Base-by-base conservation (phyloP, 2,329 filamentous ascomycete species). In the Escovopsis sp. region DNA sequence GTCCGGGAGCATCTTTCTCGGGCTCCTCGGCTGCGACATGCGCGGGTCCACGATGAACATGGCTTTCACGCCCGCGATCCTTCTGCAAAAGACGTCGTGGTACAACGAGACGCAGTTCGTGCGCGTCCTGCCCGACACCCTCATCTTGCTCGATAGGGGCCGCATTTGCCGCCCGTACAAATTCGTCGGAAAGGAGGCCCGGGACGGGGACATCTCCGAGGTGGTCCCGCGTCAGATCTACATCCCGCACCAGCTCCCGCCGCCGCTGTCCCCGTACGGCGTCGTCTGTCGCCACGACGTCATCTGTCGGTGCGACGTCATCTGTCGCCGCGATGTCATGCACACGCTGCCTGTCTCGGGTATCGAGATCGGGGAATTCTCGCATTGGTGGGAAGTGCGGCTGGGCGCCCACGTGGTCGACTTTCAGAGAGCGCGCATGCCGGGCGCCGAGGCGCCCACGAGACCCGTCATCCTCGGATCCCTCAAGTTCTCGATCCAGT, bases 51-150 rank as follows among this genome's bases (percentile, higher is more conserved):
- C n/a, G 25, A 29, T 43, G 10, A 16, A 30, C 3, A n/a, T n/a
- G n/a, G n/a, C n/a, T n/a, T 27, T 48, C 25, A 39, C 44, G 24
- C 50, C 51, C 1, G 48, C 52, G 1, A 53, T 57, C 3, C 29
- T 65, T 7, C 49, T 57, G 2, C 54, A 57, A 33, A 49, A 49
- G 29, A 48, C 50, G 9, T 46, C 53, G 5, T 56, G 54, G 54
- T 50, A 54, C 11, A 56, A 48, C 35, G 48, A 55, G 7, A 46
- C 53, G 1, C 43, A 51, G 12, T 57, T 57, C 35, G 49, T 55
- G 11, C 47, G 54, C 4, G 52, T 57, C 11, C 45, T 51, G 3
- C 49, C 54, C 7, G 50, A 56, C 2, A 47, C 52, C 9, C 37
- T 57, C 3, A 49, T 45, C 1, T 41, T 55, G 10, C 48, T 46